Conservation (phyloP, 352 stramenopile genomes). For the Globisporangium spinosum region DNA sequence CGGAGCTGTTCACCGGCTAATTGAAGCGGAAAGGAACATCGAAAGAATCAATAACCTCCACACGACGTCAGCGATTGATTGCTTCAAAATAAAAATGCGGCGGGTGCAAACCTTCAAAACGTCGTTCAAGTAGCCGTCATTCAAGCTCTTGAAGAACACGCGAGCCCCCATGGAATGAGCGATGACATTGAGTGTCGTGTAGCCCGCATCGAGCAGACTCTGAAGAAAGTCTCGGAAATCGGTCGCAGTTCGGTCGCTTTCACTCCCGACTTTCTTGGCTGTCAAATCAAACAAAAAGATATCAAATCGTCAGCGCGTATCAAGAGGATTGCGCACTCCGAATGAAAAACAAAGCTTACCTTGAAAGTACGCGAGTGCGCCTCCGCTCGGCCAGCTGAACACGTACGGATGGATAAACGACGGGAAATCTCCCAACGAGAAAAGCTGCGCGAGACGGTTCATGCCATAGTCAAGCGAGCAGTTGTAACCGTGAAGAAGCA, state of each 20-base stretch:
- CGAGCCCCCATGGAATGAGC: constrained; percentile 64
- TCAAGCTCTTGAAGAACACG: constrained; percentile 50
- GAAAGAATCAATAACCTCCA: not conserved
- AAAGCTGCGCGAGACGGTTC: constrained; percentile 27
- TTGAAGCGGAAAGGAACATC: too few relatives aligned
- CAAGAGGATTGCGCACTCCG: not conserved
- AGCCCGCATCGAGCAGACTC: constrained; percentile 59
- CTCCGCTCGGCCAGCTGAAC: constrained; percentile 43
- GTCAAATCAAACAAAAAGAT: not conserved
- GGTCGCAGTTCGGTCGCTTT: constrained; percentile 38
- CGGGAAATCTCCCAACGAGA: constrained; percentile 36
- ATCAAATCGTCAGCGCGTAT: not conserved
- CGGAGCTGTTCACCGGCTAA: constrained; percentile 6
- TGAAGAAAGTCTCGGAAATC: constrained; percentile 47
- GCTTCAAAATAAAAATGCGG: not conserved
- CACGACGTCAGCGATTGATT: not conserved
- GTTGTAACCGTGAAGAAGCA: constrained; percentile 39
- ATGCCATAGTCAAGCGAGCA: constrained; percentile 36
- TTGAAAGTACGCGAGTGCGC: constrained; percentile 32
- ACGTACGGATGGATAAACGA: constrained; percentile 36
- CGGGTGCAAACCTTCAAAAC: constrained; percentile 35
- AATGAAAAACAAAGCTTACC: constrained; percentile 6
- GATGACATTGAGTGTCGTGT: constrained; percentile 62
- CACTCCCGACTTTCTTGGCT: constrained; percentile 39
- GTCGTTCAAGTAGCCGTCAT: constrained; percentile 38